phyloP scores from a whole-genome alignment of 1,139 yeast genomes.

The Wickerhamomyces sp. region DNA sequence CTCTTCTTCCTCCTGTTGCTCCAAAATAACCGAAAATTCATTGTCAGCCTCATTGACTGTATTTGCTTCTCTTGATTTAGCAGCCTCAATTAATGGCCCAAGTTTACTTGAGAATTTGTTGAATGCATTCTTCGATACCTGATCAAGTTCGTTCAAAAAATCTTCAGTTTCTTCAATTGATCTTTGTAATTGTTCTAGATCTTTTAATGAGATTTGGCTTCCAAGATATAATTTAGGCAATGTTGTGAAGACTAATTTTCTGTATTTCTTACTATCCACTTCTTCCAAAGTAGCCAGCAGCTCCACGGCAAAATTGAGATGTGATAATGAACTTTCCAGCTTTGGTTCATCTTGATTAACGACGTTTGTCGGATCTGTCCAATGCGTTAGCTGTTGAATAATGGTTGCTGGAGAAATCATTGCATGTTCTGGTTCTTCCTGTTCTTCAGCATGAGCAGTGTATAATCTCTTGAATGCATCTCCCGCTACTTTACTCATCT shows the following conservation, averaged over 20 bases:
- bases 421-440: conserved; percentile 26
- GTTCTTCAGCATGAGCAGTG: conserved; percentile 33
- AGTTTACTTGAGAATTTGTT: conserved; percentile 38
- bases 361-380: conserved; percentile 81
- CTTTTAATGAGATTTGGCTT: conserved; percentile 24
- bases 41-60: conserved; percentile 23
- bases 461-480: conserved; percentile 63
- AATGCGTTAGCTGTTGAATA: conserved; percentile 69
- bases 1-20: conserved; percentile 12
- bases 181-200: conserved; percentile 24
- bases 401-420: conserved; percentile 49
- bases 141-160: conserved; percentile 30
- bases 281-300: conserved; percentile 49
- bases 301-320: conserved; percentile 54
- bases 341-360: conserved; percentile 47
- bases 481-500: conserved; percentile 59
- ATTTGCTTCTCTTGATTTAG: conserved; percentile 24
- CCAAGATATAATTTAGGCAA: conserved; percentile 42
- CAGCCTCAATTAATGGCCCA: conserved; percentile 28
- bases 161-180: conserved; percentile 24
- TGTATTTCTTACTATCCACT: conserved; percentile 45
- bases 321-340: conserved; percentile 42
- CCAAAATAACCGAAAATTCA: conserved; percentile 28
- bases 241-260: conserved; percentile 51
- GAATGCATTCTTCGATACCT: conserved; percentile 41